A percentile compares a stretch with the other conserved stretches of the same genome.
These are phyloP conservation scores for Alternaria sp. DNA, from an alignment of 2,329 filamentous ascomycete genomes.

Conservation along the genomic window DNA sequence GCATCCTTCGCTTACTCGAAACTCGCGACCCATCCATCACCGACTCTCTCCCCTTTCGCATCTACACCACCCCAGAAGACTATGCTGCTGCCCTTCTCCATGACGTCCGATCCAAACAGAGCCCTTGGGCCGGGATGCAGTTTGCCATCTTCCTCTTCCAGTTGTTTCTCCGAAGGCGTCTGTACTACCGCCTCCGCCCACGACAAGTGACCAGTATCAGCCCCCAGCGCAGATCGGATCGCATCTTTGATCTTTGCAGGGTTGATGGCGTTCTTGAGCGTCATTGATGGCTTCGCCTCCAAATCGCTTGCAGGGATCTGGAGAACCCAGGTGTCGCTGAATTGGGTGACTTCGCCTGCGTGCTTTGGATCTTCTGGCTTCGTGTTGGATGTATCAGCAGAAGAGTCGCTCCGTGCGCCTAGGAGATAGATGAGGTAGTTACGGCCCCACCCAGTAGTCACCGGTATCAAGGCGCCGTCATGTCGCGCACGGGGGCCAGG, in stretches of 20 bases:
- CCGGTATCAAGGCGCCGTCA: conserved; percentile 48
- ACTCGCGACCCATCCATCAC: conserved; percentile 54
- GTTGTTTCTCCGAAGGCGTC: conserved; percentile 38
- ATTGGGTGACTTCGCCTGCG: conserved; percentile 32
- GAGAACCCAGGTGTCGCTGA: conserved; percentile 55
- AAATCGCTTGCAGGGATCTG: conserved; percentile 50
- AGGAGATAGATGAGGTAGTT: conserved; percentile 55
- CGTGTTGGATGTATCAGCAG: neutral
- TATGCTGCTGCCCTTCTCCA: conserved; percentile 45
- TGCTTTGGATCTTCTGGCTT: conserved; percentile 12
- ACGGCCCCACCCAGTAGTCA: conserved; percentile 54
- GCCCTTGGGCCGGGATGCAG: conserved; percentile 54
- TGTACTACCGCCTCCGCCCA: conserved; percentile 54
- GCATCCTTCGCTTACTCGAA: conserved; percentile 31
- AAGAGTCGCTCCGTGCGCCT: conserved; percentile 32
- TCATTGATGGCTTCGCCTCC: conserved; percentile 28
- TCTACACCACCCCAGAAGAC: conserved; percentile 54
- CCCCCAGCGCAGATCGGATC: conserved; percentile 50
- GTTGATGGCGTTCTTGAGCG: conserved; percentile 43
- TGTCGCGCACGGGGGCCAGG: conserved; percentile 51
- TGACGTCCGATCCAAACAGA: conserved; percentile 50
- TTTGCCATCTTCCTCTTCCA: conserved; percentile 49
- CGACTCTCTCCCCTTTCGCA: conserved; percentile 52
- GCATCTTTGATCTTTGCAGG: conserved; percentile 55
- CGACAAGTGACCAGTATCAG: conserved; percentile 48